These are phyloP conservation scores for Cordyceps militaris DNA, from an alignment of 2,329 filamentous ascomycete genomes.

Conservation along the genomic window DNA sequence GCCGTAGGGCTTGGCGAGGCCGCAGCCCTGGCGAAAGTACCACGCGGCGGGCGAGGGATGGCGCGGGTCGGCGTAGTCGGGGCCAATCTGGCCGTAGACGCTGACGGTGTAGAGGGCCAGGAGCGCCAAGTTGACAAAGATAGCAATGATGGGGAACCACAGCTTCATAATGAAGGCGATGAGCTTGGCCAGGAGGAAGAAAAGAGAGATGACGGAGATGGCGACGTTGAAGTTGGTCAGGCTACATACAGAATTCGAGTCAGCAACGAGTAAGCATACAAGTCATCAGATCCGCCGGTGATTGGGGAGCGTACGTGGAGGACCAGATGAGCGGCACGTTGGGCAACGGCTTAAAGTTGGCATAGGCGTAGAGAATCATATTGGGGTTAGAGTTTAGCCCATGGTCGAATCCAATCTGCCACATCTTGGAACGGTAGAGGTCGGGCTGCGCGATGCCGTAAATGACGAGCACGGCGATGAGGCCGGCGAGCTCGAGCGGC, in stretches of 20 bases:
- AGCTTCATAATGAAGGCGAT: slow-evolving; percentile 64
- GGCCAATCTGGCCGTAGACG: slow-evolving; percentile 63
- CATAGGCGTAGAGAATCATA: slow-evolving; percentile 64
- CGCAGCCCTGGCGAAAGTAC: slow-evolving; percentile 69
- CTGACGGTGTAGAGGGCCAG: slow-evolving; percentile 57
- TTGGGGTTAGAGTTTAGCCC: slow-evolving; percentile 69
- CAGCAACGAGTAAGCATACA: not conserved
- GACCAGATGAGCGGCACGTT: slow-evolving; percentile 66
- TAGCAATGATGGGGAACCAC: slow-evolving; percentile 59
- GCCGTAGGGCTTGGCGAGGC: slow-evolving; percentile 46
- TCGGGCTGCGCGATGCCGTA: slow-evolving; percentile 69
- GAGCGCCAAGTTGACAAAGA: slow-evolving; percentile 50
- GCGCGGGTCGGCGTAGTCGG: slow-evolving; percentile 61
- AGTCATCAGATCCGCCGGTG: not conserved
- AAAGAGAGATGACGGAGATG: slow-evolving; percentile 68
- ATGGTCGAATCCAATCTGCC: slow-evolving; percentile 63
- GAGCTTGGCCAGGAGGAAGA: slow-evolving; percentile 65
- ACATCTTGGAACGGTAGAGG: slow-evolving; percentile 63
- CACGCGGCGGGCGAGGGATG: slow-evolving; percentile 59
- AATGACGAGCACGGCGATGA: slow-evolving; percentile 59
- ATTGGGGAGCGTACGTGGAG: slow-evolving; percentile 48
- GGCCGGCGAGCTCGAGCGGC: slow-evolving; percentile 56
- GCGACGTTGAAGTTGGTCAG: slow-evolving; percentile 70
- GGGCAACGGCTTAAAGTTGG: slow-evolving; percentile 59
- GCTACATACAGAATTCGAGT: slow-evolving; percentile 40